A percentile compares a stretch with the other conserved stretches of the same genome.
Evolutionary conservation across 129 eudicot genomes (phyloP).

Genomic region (Flaveria brownii): DNA sequence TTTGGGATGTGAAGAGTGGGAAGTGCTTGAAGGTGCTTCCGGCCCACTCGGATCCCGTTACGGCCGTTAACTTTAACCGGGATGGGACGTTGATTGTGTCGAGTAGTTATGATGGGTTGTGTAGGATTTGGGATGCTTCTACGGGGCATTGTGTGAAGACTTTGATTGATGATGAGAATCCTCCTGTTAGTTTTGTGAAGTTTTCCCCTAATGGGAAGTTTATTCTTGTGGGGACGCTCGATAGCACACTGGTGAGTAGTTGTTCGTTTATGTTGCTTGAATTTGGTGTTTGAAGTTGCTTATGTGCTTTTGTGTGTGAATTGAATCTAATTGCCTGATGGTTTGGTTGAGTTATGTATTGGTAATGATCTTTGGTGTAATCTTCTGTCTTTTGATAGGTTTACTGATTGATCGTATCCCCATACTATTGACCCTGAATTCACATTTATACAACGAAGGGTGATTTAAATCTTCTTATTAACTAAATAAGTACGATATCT

Average conservation of each 20-base stretch:
- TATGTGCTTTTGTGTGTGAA: background rate
- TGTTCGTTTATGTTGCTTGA: background rate
- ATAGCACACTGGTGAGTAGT: slow-evolving; percentile 76
- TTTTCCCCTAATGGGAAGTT: slow-evolving; percentile 93
- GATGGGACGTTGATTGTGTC: slow-evolving; percentile 82
- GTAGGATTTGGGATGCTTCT: slow-evolving; percentile 92
- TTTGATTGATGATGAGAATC: slow-evolving; percentile 90
- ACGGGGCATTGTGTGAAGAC: slow-evolving; percentile 97
- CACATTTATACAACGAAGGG: background rate
- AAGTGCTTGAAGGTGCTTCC: slow-evolving; percentile 89
- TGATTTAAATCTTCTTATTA: too few species aligned
- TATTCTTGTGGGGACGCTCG: slow-evolving; percentile 88
- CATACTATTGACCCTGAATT: background rate
- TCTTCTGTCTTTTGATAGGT: too few species aligned
- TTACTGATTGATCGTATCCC: background rate
- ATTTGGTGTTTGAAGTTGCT: background rate
- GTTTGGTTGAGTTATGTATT: background rate
- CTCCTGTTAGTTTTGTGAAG: slow-evolving; percentile 88
- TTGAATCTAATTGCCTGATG: too few species aligned
- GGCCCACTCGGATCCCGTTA: slow-evolving; percentile 97
- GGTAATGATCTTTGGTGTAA: too few species aligned
- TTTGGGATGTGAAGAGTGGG: slow-evolving; percentile 89
- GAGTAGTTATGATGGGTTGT: slow-evolving; percentile 88
- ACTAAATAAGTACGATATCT: too few species aligned
- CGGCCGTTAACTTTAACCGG: slow-evolving; percentile 70